Conservation (phyloP, 345 rosid genomes). For the Crucihimalaya himalaica region DNA sequence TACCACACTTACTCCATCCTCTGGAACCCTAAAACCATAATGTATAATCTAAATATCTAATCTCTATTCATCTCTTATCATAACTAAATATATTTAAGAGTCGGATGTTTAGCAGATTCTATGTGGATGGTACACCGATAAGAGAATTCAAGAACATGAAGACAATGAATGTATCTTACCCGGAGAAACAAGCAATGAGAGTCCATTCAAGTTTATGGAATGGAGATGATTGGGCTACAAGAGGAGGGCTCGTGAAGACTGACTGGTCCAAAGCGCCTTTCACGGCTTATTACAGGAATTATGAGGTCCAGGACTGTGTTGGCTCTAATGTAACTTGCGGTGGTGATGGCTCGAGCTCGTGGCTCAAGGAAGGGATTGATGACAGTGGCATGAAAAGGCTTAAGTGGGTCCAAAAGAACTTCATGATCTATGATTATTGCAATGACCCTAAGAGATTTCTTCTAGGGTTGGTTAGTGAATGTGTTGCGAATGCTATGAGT, state of each 20-base stretch:
- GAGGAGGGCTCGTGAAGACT: constrained; percentile 70
- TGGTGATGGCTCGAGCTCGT: constrained; percentile 32
- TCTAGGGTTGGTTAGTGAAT: constrained; percentile 37
- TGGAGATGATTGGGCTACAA: constrained; percentile 77
- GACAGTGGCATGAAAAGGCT: constrained; percentile 41
- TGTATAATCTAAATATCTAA: constrained; percentile 33
- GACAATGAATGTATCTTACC: constrained; percentile 53
- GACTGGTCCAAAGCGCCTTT: constrained; percentile 68
- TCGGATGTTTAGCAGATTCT: constrained; percentile 43
- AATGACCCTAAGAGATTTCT: constrained; percentile 41
- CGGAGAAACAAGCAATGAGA: constrained; percentile 64
- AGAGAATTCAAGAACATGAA: constrained; percentile 66
- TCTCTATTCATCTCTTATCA: neutral
- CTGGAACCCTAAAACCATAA: constrained; percentile 53
- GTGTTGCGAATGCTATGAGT: constrained; percentile 15
- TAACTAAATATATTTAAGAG: neutral
- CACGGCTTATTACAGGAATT: constrained; percentile 55
- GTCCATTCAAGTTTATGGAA: constrained; percentile 65
- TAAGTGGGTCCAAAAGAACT: constrained; percentile 55
- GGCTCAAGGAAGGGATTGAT: constrained; percentile 52
- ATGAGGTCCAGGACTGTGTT: constrained; percentile 45
- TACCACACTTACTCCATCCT: constrained; percentile 55
- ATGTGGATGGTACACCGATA: constrained; percentile 60
- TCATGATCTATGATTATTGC: constrained; percentile 46
- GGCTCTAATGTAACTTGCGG: constrained; percentile 9